phyloP scores from a whole-genome alignment of 2,329 filamentous ascomycete genomes.

The Xylaria polymorpha region DNA sequence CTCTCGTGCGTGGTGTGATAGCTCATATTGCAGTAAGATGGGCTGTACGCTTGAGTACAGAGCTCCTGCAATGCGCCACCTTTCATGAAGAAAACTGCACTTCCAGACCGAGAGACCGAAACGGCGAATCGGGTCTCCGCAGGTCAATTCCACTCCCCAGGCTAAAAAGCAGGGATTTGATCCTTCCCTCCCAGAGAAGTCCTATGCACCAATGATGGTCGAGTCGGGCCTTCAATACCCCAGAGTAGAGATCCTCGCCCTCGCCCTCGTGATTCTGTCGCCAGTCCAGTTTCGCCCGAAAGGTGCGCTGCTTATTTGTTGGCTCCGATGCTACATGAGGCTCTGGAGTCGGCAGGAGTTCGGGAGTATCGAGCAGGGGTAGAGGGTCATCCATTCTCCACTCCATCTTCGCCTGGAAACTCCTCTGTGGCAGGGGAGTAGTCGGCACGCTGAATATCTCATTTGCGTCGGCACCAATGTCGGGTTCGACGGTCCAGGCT shows the following conservation, averaged over 20 bases:
- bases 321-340: conserved; percentile 9
- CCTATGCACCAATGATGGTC: conserved; percentile 90
- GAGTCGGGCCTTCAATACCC: conserved; percentile 88
- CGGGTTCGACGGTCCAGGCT: conserved; percentile 54
- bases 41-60: neutral
- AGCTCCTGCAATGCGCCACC: conserved; percentile 45
- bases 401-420: conserved; percentile 66
- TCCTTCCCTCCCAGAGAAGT: conserved; percentile 89
- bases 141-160: conserved; percentile 88
- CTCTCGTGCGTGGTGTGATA: neutral
- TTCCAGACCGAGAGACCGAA: conserved; percentile 80
- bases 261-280: conserved; percentile 42
- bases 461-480: conserved; percentile 52
- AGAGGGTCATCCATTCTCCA: conserved; percentile 51
- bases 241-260: conserved; percentile 75
- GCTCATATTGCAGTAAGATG: conserved; percentile 1
- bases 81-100: conserved; percentile 81
- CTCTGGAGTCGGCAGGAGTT: conserved; percentile 12
- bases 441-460: conserved; percentile 38
- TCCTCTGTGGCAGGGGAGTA: conserved; percentile 51
- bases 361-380: conserved; percentile 22
- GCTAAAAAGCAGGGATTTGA: conserved; percentile 93
- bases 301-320: conserved; percentile 54
- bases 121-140: conserved; percentile 78
- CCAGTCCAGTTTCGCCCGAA: conserved; percentile 66